These are phyloP conservation scores for Erythrophleum ivorense DNA, from an alignment of 331 rosid species.

Conservation along the genomic window DNA sequence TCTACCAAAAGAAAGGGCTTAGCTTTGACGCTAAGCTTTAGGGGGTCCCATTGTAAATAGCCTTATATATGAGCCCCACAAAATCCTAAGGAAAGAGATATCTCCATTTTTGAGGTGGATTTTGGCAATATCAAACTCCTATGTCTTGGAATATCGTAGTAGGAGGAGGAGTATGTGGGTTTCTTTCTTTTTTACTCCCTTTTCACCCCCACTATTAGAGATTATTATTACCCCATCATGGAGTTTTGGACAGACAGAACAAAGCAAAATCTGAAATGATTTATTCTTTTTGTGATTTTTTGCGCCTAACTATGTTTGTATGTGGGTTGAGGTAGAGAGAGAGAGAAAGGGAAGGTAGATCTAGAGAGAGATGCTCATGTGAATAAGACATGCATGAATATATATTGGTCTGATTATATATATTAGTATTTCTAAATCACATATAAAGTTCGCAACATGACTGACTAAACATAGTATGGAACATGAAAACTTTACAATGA, in stretches of 20 bases:
- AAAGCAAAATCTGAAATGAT: conserved; percentile 59
- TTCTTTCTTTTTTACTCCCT: conserved; percentile 66
- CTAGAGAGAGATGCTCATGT: conserved; percentile 29
- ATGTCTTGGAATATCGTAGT: conserved; percentile 54
- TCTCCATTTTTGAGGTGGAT: conserved; percentile 57
- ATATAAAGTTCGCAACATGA: conserved; percentile 23
- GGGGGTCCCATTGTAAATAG: conserved; percentile 51
- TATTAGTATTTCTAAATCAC: conserved; percentile 8
- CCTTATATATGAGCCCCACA: conserved; percentile 72
- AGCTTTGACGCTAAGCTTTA: conserved; percentile 84
- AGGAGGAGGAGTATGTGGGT: conserved; percentile 40
- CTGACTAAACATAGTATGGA: conserved; percentile 29
- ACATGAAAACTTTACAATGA: neutral
- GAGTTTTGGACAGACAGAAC: conserved; percentile 61
- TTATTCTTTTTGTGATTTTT: conserved; percentile 66
- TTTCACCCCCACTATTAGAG: conserved; percentile 64
- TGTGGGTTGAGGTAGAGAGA: conserved; percentile 39
- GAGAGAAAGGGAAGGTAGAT: conserved; percentile 39
- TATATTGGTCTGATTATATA: neutral
- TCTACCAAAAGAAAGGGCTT: conserved; percentile 49
- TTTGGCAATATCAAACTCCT: conserved; percentile 46
- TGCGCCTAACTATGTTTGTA: conserved; percentile 55
- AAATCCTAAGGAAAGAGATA: conserved; percentile 89
- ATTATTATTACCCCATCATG: conserved; percentile 81
- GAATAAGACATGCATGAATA: conserved; percentile 24